Evolutionary conservation across 441 rosid species (phyloP).

Genomic region (Rhodomyrtus psidioides): DNA sequence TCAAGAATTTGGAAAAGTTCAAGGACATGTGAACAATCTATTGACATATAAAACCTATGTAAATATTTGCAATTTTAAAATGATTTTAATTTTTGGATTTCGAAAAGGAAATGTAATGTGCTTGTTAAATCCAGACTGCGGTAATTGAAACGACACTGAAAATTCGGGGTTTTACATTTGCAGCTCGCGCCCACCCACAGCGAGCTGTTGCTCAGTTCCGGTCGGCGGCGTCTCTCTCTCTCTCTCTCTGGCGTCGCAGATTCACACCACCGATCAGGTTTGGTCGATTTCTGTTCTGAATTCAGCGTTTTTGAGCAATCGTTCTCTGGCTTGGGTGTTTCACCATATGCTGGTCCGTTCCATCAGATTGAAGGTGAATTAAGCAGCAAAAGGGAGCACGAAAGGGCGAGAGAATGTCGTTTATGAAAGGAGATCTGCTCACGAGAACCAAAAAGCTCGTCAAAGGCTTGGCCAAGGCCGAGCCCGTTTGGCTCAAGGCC

Average conservation of each 20-base stretch:
- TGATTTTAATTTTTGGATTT: not conserved
- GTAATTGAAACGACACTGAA: not conserved
- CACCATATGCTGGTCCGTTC: not conserved
- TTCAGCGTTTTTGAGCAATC: not conserved
- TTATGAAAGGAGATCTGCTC: slow-evolving; percentile 81
- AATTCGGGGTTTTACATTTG: not conserved
- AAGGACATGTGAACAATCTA: not conserved
- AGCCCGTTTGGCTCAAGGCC: slow-evolving; percentile 87
- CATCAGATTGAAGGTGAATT: not conserved
- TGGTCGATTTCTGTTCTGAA: not conserved
- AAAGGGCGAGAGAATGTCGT: slow-evolving; percentile 40
- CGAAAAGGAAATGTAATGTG: not conserved
- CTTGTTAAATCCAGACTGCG: not conserved
- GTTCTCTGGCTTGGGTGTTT: not conserved
- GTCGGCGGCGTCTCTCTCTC: not conserved
- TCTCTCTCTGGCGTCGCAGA: not conserved
- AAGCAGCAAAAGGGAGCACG: not conserved
- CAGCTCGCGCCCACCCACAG: not conserved
- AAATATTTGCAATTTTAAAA: not conserved
- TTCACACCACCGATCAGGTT: not conserved
- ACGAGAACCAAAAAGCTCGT: slow-evolving; percentile 69
- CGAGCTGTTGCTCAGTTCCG: not conserved
- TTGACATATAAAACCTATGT: not conserved
- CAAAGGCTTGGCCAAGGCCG: slow-evolving; percentile 69
- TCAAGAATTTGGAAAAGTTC: not conserved